Conservation (phyloP, 495 filamentous ascomycete species). For the Pyronema omphalodes region DNA sequence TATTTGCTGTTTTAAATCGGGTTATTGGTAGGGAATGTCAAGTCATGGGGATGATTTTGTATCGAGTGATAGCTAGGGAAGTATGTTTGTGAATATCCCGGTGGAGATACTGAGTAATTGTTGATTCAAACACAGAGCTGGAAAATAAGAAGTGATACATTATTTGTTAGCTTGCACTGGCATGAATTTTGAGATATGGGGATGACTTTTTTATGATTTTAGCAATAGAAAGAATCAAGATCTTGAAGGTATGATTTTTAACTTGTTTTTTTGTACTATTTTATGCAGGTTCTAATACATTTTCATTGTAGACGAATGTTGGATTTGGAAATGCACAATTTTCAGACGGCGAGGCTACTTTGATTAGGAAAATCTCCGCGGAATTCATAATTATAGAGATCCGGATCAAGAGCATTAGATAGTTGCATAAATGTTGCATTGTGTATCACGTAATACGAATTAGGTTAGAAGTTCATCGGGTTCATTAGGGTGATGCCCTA, state of each 20-base stretch:
- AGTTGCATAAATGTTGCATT: no score
- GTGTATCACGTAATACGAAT: no score
- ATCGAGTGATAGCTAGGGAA: slow-evolving; percentile 26
- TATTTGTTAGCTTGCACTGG: slow-evolving; percentile 33
- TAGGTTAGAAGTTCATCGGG: no score
- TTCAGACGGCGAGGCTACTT: no score
- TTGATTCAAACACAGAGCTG: slow-evolving; percentile 28
- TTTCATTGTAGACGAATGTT: no score
- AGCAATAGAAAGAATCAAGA: background rate
- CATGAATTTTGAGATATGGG: slow-evolving; percentile 40
- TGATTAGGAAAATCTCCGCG: no score
- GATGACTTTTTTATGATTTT: slow-evolving; percentile 44
- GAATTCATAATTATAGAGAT: no score
- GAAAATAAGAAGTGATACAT: slow-evolving; percentile 33
- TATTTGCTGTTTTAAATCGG: slow-evolving; percentile 44
- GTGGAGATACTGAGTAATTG: slow-evolving; percentile 18
- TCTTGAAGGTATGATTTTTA: background rate
- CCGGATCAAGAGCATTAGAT: no score
- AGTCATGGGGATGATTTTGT: slow-evolving; percentile 30
- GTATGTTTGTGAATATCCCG: slow-evolving; percentile 2
- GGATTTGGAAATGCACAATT: no score
- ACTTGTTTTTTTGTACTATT: no score
- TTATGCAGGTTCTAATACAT: no score
- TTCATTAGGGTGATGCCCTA: no score
- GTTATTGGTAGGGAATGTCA: slow-evolving; percentile 34